phyloP scores from a whole-genome alignment of 1,284 basidiomycete genomes.

The Trichosporon asahii region DNA sequence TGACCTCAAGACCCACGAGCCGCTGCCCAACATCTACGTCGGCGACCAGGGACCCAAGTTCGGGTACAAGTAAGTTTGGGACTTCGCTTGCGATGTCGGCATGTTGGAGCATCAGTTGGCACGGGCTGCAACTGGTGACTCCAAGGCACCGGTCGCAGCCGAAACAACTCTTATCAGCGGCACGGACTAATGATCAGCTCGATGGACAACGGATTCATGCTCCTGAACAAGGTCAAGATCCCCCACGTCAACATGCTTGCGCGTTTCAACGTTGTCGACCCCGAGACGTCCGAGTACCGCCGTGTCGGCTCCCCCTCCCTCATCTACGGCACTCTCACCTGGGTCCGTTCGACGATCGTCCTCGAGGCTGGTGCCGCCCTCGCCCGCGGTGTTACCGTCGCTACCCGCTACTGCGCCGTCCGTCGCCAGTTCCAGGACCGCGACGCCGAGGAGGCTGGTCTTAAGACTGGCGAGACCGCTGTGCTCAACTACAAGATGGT shows the following conservation, averaged over 20 bases:
- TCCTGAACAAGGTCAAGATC: constrained; percentile 59
- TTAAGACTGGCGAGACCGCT: constrained; percentile 53
- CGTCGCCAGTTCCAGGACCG: constrained; percentile 56
- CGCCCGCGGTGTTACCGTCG: constrained; percentile 58
- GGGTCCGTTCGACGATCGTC: constrained; percentile 58
- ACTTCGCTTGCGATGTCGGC: background rate
- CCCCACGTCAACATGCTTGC: constrained; percentile 60
- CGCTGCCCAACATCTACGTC: constrained; percentile 57
- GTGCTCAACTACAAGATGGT: constrained; percentile 61
- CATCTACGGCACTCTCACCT: constrained; percentile 59
- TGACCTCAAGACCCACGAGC: constrained; percentile 55
- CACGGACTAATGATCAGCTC: constrained; percentile 17
- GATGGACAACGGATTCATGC: constrained; percentile 57
- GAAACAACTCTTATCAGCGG: background rate
- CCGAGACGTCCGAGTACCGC: constrained; percentile 50
- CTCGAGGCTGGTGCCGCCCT: constrained; percentile 56
- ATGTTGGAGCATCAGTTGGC: too few relatives aligned
- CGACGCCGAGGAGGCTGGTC: constrained; percentile 51
- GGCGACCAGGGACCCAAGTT: constrained; percentile 62
- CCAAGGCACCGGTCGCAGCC: background rate
- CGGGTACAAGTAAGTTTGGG: constrained; percentile 55
- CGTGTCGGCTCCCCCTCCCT: constrained; percentile 56
- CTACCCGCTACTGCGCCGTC: constrained; percentile 56
- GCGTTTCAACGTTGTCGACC: constrained; percentile 58
- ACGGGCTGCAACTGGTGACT: background rate